Conservation (phyloP, 257 asterid species). For the Cinchona pubescens region DNA sequence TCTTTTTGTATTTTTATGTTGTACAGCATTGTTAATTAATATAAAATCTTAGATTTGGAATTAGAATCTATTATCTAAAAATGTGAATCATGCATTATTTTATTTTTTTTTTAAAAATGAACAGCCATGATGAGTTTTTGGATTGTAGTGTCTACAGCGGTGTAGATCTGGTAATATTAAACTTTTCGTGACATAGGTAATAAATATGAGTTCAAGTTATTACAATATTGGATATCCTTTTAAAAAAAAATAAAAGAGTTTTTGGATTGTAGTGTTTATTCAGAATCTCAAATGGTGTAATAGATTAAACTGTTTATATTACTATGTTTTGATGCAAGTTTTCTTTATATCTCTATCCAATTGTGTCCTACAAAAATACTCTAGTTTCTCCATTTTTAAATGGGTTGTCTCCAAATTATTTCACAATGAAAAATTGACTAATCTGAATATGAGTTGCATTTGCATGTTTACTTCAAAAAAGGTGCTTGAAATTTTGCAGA, state of each 20-base stretch:
- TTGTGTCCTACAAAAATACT: neutral
- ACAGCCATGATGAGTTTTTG: neutral
- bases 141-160: neutral
- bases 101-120: too few relatives aligned
- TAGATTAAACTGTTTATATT: neutral
- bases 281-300: neutral
- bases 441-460: neutral
- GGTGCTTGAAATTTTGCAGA: slow-evolving; percentile 11
- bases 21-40: too few relatives aligned
- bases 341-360: neutral
- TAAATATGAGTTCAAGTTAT: too few relatives aligned
- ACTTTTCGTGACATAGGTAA: too few relatives aligned
- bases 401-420: neutral
- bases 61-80: slow-evolving; percentile 1
- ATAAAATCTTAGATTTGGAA: neutral
- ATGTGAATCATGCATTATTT: slow-evolving; percentile 7
- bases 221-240: too few relatives aligned
- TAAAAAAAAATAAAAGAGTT: too few relatives aligned
- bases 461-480: neutral
- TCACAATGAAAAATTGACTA: neutral
- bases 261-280: neutral
- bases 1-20: neutral
- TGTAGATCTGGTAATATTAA: too few relatives aligned
- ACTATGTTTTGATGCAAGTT: neutral
- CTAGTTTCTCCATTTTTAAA: neutral